Base-by-base conservation (phyloP, 2,329 filamentous ascomycete genomes). In the Chaetomiaceae sp. region DNA sequence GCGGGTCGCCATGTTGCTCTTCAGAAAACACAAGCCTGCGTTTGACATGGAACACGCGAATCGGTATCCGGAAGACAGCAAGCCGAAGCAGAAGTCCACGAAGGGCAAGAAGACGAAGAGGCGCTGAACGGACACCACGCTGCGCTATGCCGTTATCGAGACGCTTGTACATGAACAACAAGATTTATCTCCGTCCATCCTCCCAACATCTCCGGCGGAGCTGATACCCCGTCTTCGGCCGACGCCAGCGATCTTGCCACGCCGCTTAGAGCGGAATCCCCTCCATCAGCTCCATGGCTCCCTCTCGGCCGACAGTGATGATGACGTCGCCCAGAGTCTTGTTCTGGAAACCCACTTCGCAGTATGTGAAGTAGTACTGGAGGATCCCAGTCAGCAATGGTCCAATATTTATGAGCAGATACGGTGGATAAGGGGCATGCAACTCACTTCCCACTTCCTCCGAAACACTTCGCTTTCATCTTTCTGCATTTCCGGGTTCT, bases 1-100 rank as follows among this genome's bases (percentile, higher is more conserved):
- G 2, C 74, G 88, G 55, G 88, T 87, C 5, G 84, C 89, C 1
- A 97, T 98, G 89, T 69, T 91, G 46, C 69, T 98, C 34, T 97
- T 95, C 61, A 76, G 86, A 51, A 79, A 81, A 55, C 80, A 89
- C 63, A 97, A 96, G 68, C 74, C 82, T 15, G 85, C 76, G 0
- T 96, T 98, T 61, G 93, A 97, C 62, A 71, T 81, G 47, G 88
- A 95, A 62, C 81, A 88, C 63, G 71, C 82, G 46, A 83, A 80
- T 64, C 79, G 77, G 47, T 93, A 78, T 63, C 72, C 75, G 3
- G 56, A 68, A 54, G 49, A 55, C 41, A 47, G 15, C 57, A 67
- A 49, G 58, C 48, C 29, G 56, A 60, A 47, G 59, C 57, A 22
- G 60, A 67, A 42, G 7, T 68, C 70, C 44, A 66, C 67, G 45